Evolutionary conservation across 495 filamentous ascomycete genomes (phyloP).

Genomic region (Talaromyces stipitatus): DNA sequence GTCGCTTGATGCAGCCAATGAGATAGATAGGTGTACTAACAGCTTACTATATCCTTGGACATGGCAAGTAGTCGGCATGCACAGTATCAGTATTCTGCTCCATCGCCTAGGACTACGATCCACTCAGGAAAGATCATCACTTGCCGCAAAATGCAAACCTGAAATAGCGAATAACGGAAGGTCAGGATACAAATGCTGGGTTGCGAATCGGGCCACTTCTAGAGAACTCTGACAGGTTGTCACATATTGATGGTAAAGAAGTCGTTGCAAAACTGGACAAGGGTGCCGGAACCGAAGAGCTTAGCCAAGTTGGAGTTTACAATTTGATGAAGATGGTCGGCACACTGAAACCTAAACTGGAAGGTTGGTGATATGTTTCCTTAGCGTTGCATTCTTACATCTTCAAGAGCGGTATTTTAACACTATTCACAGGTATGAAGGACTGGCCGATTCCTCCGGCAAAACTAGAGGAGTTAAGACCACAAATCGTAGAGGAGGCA

Average conservation of each 20-base stretch:
- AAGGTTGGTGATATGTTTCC: neutral
- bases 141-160: too few species aligned
- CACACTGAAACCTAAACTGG: neutral
- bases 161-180: too few species aligned
- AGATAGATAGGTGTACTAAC: too few species aligned
- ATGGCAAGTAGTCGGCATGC: too few species aligned
- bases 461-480: neutral
- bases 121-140: too few species aligned
- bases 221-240: neutral
- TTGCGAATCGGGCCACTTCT: neutral
- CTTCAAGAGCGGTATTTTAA: neutral
- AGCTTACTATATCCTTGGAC: too few species aligned
- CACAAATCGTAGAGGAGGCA: neutral
- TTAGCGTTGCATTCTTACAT: neutral
- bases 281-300: neutral
- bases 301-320: neutral
- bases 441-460: neutral
- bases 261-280: neutral
- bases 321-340: slow-evolving; percentile 1
- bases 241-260: neutral
- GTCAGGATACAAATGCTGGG: neutral
- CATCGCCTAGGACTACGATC: too few species aligned
- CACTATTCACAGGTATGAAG: neutral
- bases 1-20: too few species aligned
- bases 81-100: too few species aligned